Conservation (phyloP, 352 stramenopile species). For the Pythium aphanidermatum region DNA sequence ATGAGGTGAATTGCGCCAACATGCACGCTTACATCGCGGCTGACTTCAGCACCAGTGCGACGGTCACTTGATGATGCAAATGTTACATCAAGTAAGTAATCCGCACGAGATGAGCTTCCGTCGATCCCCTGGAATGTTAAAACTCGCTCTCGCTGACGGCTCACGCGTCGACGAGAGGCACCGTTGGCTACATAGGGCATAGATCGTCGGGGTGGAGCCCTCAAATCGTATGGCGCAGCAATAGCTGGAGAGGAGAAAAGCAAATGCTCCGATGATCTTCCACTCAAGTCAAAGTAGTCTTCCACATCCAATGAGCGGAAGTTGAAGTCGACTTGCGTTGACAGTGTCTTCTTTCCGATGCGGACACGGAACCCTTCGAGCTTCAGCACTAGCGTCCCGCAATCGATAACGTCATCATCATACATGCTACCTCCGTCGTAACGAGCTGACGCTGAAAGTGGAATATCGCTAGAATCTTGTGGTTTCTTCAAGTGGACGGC, state of each 20-base stretch:
- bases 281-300: slow-evolving; percentile 58
- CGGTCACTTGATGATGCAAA: slow-evolving; percentile 55
- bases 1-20: slow-evolving; percentile 76
- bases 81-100: slow-evolving; percentile 62
- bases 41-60: slow-evolving; percentile 42
- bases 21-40: slow-evolving; percentile 58
- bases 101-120: slow-evolving; percentile 18
- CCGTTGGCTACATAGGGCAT: slow-evolving; percentile 25
- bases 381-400: slow-evolving; percentile 66
- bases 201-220: slow-evolving; percentile 37
- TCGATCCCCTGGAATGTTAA: slow-evolving; percentile 45
- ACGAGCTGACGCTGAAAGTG: slow-evolving; percentile 44
- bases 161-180: slow-evolving; percentile 23
- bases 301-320: slow-evolving; percentile 74
- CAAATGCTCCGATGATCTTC: slow-evolving; percentile 62
- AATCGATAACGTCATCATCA: slow-evolving; percentile 50
- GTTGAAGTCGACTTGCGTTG: slow-evolving; percentile 60
- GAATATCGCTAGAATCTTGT: slow-evolving; percentile 24
- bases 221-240: slow-evolving; percentile 51
- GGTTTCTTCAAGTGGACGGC: slow-evolving; percentile 79
- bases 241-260: slow-evolving; percentile 78
- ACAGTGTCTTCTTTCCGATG: slow-evolving; percentile 75
- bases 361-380: slow-evolving; percentile 78
- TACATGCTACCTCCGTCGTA: slow-evolving; percentile 33
- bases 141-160: slow-evolving; percentile 51